These are phyloP conservation scores for Aureobasidium sp. DNA, from an alignment of 2,329 filamentous ascomycete genomes.

Conservation along the genomic window DNA sequence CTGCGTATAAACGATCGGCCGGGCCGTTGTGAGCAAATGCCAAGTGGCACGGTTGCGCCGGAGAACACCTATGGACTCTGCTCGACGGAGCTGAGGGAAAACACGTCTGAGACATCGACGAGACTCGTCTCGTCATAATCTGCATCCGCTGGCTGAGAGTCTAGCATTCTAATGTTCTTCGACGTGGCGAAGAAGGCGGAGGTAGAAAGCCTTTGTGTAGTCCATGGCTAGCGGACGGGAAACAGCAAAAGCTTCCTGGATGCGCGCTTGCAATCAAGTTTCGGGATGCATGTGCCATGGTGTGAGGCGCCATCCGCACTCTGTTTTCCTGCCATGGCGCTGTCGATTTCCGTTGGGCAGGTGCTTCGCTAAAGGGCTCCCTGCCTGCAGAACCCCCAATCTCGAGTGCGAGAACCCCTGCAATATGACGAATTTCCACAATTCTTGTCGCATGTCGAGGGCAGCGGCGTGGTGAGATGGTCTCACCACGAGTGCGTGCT, in stretches of 20 bases:
- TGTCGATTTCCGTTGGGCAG: constrained; percentile 3
- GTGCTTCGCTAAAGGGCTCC: neutral
- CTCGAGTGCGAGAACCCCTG: neutral
- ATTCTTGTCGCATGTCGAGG: neutral
- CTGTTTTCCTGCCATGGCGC: neutral
- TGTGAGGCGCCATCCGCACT: neutral
- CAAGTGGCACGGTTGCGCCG: neutral
- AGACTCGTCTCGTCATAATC: constrained; percentile 9
- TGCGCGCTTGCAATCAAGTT: constrained; percentile 7
- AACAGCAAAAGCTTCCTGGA: neutral
- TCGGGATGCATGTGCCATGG: neutral
- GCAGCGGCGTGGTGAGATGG: neutral
- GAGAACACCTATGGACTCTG: neutral
- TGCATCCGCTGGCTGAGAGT: neutral
- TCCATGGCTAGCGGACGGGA: neutral
- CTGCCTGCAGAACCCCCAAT: neutral
- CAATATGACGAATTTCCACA: constrained; percentile 9
- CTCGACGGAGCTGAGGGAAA: neutral
- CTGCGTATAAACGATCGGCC: constrained; percentile 3
- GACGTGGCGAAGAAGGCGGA: constrained; percentile 5
- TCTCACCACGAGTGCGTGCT: neutral
- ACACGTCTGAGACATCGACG: constrained; percentile 10
- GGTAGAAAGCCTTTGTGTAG: neutral
- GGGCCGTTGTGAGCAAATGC: constrained; percentile 7
- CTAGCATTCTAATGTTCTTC: constrained; percentile 2